Evolutionary conservation across 345 rosid genomes (phyloP).

Genomic region (Draba incana): DNA sequence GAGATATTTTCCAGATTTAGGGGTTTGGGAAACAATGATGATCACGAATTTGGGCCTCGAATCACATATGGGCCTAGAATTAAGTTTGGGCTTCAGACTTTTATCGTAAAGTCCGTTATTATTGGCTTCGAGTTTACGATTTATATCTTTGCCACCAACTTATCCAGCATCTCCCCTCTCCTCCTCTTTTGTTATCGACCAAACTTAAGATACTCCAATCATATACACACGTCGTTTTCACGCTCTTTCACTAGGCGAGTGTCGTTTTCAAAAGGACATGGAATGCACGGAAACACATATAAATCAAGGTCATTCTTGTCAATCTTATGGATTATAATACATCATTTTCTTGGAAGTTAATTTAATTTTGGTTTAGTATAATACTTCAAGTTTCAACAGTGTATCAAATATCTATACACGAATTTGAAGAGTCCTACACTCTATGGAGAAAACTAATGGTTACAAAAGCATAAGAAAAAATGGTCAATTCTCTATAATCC

Average conservation of each 20-base stretch:
- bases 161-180: neutral
- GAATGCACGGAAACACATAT: conserved; percentile 36
- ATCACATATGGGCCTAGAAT: no score
- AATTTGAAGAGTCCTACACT: conserved; percentile 1
- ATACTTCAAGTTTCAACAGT: no score
- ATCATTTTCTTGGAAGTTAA: no score
- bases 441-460: conserved; percentile 18
- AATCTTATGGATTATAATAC: no score
- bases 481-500: conserved; percentile 39
- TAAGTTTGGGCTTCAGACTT: no score
- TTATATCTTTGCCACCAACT: no score
- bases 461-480: neutral
- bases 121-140: no score
- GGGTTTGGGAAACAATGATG: no score
- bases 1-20: no score
- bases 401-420: conserved; percentile 22
- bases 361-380: no score
- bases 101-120: no score
- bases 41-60: no score
- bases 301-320: neutral
- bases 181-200: neutral
- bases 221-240: conserved; percentile 17
- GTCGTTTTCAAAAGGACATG: conserved; percentile 2
- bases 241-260: neutral
- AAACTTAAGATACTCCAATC: conserved; percentile 1